Evolutionary conservation across 305 asterid species (phyloP).

Genomic region (Vinca major): DNA sequence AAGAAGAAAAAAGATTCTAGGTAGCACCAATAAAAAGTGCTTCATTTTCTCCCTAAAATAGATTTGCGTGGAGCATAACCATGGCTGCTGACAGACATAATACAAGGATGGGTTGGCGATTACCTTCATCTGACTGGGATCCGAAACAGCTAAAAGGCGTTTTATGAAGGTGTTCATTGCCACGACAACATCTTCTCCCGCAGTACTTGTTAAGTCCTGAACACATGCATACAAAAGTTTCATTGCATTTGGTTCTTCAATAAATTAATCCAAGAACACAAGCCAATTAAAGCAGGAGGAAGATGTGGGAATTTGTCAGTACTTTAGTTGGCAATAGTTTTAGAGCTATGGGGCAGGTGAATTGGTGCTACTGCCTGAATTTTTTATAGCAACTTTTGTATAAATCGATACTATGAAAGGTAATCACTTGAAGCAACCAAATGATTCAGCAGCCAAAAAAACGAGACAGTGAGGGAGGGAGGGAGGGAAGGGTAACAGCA

Average conservation of each 20-base stretch:
- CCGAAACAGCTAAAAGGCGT: slow-evolving; percentile 10
- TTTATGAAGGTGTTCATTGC: slow-evolving; percentile 11
- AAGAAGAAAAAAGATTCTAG: background rate
- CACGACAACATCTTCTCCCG: slow-evolving; percentile 12
- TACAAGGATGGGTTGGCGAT: background rate
- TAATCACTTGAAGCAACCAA: background rate
- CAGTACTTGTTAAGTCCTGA: slow-evolving; percentile 15
- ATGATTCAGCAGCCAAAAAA: background rate
- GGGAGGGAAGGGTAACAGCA: background rate
- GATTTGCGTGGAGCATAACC: background rate
- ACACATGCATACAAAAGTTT: background rate
- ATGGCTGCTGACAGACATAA: background rate
- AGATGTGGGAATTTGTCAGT: background rate
- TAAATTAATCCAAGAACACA: background rate
- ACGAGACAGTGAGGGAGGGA: background rate
- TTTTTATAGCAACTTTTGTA: background rate
- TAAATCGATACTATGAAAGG: background rate
- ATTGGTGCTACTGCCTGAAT: background rate
- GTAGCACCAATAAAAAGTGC: background rate
- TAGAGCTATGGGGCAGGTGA: background rate
- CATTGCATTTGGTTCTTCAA: background rate
- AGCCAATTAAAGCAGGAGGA: slow-evolving; percentile 4
- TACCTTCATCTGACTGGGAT: slow-evolving; percentile 74
- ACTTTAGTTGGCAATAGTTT: background rate
- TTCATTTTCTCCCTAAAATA: background rate